These are phyloP conservation scores for Cucurbita pepo DNA, from an alignment of 306 rosid genomes.

Conservation along the genomic window DNA sequence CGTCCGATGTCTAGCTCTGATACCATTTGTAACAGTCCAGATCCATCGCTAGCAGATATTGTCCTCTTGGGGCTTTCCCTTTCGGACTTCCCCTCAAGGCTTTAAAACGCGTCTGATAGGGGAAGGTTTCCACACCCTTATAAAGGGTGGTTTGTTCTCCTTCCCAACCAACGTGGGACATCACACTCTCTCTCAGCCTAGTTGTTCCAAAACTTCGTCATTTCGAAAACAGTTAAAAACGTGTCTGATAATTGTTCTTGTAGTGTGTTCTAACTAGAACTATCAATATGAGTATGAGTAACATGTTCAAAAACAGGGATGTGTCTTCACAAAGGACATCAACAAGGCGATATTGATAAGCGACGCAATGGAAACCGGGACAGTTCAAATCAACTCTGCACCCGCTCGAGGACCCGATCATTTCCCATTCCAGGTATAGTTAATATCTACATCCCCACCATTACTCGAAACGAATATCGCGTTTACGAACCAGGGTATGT, in stretches of 20 bases:
- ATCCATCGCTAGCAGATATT: no score
- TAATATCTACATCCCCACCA: not conserved
- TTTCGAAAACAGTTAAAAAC: not conserved
- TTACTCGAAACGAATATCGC: not conserved
- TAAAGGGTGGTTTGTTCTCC: no score
- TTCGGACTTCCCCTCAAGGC: no score
- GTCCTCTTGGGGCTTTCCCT: no score
- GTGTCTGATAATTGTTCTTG: not conserved
- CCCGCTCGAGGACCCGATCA: conserved; percentile 99
- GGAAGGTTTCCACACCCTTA: no score
- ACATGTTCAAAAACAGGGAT: conserved; percentile 39
- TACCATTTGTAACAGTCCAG: no score
- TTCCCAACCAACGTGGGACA: no score
- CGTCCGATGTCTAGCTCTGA: no score
- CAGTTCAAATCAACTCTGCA: conserved; percentile 94
- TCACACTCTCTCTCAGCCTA: not conserved
- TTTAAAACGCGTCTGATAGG: no score
- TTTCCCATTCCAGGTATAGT: conserved; percentile 80
- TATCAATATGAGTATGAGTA: not conserved
- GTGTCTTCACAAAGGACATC: conserved; percentile 83
- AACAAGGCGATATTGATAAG: conserved; percentile 87
- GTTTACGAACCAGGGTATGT: not conserved
- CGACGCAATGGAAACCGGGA: conserved; percentile 96
- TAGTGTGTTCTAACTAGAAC: not conserved
- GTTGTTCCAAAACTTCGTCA: not conserved